Evolutionary conservation across 2,329 filamentous ascomycete genomes (phyloP).

Genomic region (Onygena corvina): DNA sequence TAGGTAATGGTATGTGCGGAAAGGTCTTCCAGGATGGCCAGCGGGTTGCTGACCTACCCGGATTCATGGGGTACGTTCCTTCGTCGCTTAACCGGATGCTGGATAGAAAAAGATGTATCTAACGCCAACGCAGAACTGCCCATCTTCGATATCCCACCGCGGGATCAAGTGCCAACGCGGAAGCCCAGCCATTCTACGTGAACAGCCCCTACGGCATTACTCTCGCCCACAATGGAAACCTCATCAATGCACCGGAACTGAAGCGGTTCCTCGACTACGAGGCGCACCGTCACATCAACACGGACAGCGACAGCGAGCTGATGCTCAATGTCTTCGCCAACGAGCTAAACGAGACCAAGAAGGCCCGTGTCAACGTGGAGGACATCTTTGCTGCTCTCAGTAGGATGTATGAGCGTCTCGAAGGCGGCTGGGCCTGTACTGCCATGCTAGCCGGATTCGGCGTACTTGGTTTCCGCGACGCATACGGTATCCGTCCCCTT

Average conservation of each 20-base stretch:
- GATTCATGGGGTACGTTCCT: slow-evolving; percentile 56
- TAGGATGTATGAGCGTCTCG: slow-evolving; percentile 59
- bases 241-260: slow-evolving; percentile 65
- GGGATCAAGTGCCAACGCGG: slow-evolving; percentile 68
- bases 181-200: slow-evolving; percentile 88
- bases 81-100: background rate
- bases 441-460: slow-evolving; percentile 75
- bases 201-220: slow-evolving; percentile 75
- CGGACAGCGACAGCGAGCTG: slow-evolving; percentile 75
- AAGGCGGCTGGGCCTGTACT: slow-evolving; percentile 68
- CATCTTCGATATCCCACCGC: slow-evolving; percentile 85
- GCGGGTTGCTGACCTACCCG: slow-evolving; percentile 60
- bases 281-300: slow-evolving; percentile 78
- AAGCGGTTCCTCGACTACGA: slow-evolving; percentile 61
- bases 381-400: slow-evolving; percentile 63
- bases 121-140: slow-evolving; percentile 38
- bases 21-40: slow-evolving; percentile 74
- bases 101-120: background rate
- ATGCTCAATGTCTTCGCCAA: slow-evolving; percentile 83
- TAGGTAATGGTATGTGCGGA: slow-evolving; percentile 69
- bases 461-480: slow-evolving; percentile 66
- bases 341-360: slow-evolving; percentile 66
- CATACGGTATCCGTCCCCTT: slow-evolving; percentile 71
- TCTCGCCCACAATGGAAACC: slow-evolving; percentile 75
- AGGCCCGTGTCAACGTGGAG: slow-evolving; percentile 64